These are phyloP conservation scores for Leishmania amazonensis DNA, from an alignment of 208 protist genomes.

Conservation along the genomic window DNA sequence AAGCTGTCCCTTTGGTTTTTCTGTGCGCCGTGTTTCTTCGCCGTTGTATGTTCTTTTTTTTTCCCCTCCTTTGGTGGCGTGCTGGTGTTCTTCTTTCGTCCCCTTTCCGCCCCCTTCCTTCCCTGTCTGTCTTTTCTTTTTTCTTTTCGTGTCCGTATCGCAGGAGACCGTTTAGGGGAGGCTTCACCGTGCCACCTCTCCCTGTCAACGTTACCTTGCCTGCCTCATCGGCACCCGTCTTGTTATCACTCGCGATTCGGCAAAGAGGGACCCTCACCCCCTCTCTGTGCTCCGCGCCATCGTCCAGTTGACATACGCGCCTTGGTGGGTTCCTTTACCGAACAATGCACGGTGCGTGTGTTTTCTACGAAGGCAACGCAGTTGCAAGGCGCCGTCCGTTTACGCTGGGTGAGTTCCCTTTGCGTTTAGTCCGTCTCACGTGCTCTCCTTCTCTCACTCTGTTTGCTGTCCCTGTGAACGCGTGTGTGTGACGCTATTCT, in stretches of 20 bases:
- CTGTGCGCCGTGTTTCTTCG: background rate
- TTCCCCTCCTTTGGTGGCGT: background rate
- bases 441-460: background rate
- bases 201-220: background rate
- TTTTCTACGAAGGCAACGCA: background rate
- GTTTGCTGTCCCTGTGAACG: background rate
- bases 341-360: no score
- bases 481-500: constrained; percentile 9
- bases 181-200: background rate
- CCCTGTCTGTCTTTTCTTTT: background rate
- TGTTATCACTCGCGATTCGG: background rate
- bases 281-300: no score
- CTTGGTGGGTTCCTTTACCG: background rate
- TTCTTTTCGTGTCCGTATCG: constrained; percentile 7
- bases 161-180: background rate
- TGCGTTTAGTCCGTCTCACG: background rate
- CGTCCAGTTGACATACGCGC: background rate
- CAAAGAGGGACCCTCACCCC: background rate
- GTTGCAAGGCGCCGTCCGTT: background rate
- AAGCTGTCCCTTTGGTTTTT: background rate
- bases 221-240: background rate
- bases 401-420: background rate
- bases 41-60: background rate
- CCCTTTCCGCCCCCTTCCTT: background rate
- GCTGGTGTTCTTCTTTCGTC: background rate